These are phyloP conservation scores for Boletus rubropictus DNA, from an alignment of 768 basidiomycete species.

Conservation along the genomic window DNA sequence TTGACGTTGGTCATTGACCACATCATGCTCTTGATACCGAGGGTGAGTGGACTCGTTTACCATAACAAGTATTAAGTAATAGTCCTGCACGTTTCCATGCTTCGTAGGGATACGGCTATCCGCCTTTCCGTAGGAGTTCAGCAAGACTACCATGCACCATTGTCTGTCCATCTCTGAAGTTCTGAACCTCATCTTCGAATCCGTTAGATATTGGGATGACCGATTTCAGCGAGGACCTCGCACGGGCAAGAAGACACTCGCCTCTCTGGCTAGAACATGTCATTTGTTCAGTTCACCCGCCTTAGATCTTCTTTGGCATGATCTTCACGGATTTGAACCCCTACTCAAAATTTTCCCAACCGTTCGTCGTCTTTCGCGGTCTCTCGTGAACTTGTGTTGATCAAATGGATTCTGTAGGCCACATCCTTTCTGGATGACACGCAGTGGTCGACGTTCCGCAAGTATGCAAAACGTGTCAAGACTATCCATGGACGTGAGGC, in stretches of 20 bases:
- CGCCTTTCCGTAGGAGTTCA: background rate
- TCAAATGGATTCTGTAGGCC: background rate
- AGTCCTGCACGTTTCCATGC: background rate
- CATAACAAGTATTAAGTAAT: background rate
- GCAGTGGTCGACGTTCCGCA: slow-evolving; percentile 15
- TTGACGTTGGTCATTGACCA: too few species aligned
- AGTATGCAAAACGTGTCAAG: slow-evolving; percentile 23
- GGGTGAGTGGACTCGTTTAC: background rate
- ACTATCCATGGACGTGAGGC: slow-evolving; percentile 2
- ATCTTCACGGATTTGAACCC: slow-evolving; percentile 8
- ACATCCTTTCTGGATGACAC: slow-evolving; percentile 3
- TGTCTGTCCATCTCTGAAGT: slow-evolving; percentile 13
- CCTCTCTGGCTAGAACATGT: slow-evolving; percentile 11
- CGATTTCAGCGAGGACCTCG: background rate
- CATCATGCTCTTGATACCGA: too few species aligned
- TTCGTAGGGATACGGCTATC: background rate
- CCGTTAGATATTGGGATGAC: background rate
- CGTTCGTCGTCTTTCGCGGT: background rate
- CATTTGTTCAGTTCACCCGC: slow-evolving; percentile 12
- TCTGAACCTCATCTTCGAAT: slow-evolving; percentile 5
- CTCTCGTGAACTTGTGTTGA: background rate
- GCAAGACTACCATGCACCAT: slow-evolving; percentile 35
- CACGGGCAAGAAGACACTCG: slow-evolving; percentile 3
- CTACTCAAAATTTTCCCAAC: slow-evolving; percentile 4
- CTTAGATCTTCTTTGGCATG: slow-evolving; percentile 11